Evolutionary conservation across 2,329 filamentous ascomycete species (phyloP).

Genomic region (Nemania bipapillata): DNA sequence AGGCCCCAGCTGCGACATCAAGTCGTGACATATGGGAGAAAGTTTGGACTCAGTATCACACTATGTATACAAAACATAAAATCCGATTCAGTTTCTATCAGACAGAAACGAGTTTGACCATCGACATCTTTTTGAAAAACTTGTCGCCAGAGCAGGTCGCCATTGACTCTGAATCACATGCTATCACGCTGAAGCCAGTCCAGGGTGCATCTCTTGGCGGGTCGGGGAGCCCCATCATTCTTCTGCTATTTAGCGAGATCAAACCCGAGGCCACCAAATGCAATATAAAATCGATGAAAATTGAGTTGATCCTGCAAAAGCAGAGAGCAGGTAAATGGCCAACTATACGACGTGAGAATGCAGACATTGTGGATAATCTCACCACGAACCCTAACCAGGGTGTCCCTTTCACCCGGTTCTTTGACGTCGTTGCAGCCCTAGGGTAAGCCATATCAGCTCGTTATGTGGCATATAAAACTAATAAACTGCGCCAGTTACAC

Average conservation of each 20-base stretch:
- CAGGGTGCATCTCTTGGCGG: conserved; percentile 61
- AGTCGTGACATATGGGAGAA: conserved; percentile 37
- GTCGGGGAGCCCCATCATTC: conserved; percentile 64
- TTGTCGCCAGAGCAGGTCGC: conserved; percentile 56
- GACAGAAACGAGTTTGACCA: conserved; percentile 51
- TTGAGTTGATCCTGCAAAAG: conserved; percentile 81
- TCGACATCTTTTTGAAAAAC: conserved; percentile 57
- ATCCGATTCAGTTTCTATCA: conserved; percentile 58
- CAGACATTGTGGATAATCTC: conserved; percentile 49
- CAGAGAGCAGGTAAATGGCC: conserved; percentile 75
- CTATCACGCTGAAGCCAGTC: conserved; percentile 41
- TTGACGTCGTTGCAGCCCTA: conserved; percentile 34
- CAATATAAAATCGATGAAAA: conserved; percentile 78
- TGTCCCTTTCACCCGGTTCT: conserved; percentile 41
- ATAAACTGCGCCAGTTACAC: conserved; percentile 40
- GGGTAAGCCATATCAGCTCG: conserved; percentile 40
- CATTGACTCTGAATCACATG: conserved; percentile 51
- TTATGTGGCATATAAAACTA: background rate
- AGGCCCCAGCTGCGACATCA: conserved; percentile 1
- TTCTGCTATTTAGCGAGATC: conserved; percentile 73
- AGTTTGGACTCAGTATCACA: conserved; percentile 40
- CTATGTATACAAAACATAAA: conserved; percentile 46
- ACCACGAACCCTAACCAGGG: conserved; percentile 31
- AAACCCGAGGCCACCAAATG: conserved; percentile 69
- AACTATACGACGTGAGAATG: conserved; percentile 59